These are phyloP conservation scores for Lachancea sp. DNA, from an alignment of 805 yeast species.

Conservation along the genomic window DNA sequence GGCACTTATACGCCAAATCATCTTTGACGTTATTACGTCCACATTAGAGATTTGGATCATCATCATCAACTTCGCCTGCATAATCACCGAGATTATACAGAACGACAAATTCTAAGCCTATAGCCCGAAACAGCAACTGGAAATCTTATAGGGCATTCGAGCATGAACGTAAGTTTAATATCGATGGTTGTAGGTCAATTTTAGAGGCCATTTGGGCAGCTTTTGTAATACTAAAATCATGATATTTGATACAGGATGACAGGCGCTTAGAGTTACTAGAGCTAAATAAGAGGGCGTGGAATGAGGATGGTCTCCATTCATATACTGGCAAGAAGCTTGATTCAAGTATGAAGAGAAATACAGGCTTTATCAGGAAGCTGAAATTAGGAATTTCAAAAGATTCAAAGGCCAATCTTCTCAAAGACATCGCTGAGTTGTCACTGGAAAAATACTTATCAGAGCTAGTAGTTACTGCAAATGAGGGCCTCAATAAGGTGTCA, in stretches of 20 bases:
- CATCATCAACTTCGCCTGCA: neutral
- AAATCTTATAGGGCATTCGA: too few species aligned
- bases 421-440: slow-evolving; percentile 57
- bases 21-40: neutral
- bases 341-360: slow-evolving; percentile 74
- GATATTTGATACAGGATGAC: slow-evolving; percentile 19
- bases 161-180: slow-evolving; percentile 2
- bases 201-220: neutral
- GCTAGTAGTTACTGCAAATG: slow-evolving; percentile 53
- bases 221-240: neutral
- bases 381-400: slow-evolving; percentile 52
- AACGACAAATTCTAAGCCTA: too few species aligned
- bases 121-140: too few species aligned
- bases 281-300: slow-evolving; percentile 48
- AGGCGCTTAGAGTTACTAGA: slow-evolving; percentile 31
- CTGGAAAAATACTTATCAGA: slow-evolving; percentile 73
- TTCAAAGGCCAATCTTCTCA: slow-evolving; percentile 40
- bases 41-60: neutral
- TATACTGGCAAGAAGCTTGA: slow-evolving; percentile 42
- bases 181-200: neutral
- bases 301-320: slow-evolving; percentile 38
- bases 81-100: neutral
- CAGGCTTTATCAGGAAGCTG: slow-evolving; percentile 69
- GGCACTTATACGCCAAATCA: neutral
- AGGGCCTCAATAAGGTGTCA: slow-evolving; percentile 47